Evolutionary conservation across 2,329 filamentous ascomycete genomes (phyloP).

Genomic region (Waltergamsia citrina): DNA sequence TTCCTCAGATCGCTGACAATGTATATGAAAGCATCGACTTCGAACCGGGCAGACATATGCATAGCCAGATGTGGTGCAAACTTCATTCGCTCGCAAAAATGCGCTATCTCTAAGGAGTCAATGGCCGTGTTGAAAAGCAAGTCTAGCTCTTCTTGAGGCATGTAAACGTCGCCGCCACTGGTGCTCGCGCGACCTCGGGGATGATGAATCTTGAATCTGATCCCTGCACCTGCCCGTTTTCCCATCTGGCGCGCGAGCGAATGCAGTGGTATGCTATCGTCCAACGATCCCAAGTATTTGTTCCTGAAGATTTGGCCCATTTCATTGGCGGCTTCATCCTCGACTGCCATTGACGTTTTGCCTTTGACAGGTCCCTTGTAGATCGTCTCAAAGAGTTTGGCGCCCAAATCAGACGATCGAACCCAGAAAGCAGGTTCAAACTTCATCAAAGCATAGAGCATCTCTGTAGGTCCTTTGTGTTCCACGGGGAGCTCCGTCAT

Average conservation of each 20-base stretch:
- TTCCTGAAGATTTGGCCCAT: constrained; percentile 13
- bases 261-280: constrained; percentile 18
- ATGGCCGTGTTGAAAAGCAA: constrained; percentile 14
- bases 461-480: constrained; percentile 42
- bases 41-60: constrained; percentile 13
- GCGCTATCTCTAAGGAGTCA: constrained; percentile 12
- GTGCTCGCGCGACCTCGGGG: constrained; percentile 10
- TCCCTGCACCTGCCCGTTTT: constrained; percentile 12
- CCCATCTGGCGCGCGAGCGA: constrained; percentile 12
- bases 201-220: constrained; percentile 18
- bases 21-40: constrained; percentile 20
- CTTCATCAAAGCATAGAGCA: constrained; percentile 30
- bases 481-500: constrained; percentile 36
- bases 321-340: constrained; percentile 14
- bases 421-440: constrained; percentile 17
- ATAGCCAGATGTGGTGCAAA: constrained; percentile 17
- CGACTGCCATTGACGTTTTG: constrained; percentile 5
- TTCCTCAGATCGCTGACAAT: constrained; percentile 17
- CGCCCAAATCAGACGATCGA: constrained; percentile 10
- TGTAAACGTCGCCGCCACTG: constrained; percentile 4
- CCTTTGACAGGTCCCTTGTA: background rate
- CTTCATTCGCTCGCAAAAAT: constrained; percentile 11
- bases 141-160: constrained; percentile 12
- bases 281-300: constrained; percentile 12
- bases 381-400: constrained; percentile 10